phyloP scores from a whole-genome alignment of 768 basidiomycete genomes.

The Cystofilobasidium capitatum region DNA sequence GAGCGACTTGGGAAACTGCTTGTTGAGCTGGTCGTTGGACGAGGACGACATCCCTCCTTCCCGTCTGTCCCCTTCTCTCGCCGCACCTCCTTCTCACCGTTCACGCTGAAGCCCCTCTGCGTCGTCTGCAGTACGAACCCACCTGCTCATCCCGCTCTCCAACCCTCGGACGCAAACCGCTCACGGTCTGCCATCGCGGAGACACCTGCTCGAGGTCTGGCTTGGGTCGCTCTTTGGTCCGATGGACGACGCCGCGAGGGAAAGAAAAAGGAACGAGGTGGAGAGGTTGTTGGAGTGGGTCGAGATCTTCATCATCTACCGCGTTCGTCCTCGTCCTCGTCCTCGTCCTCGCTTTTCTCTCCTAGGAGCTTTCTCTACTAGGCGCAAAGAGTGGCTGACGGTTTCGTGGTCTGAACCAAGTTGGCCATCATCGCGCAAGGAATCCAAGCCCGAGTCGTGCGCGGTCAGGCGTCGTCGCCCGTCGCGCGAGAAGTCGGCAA shows the following conservation, averaged over 20 bases:
- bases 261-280: not conserved
- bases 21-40: not conserved
- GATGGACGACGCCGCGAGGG: not conserved
- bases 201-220: not conserved
- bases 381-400: no score
- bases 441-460: constrained; percentile 2
- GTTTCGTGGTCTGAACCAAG: not conserved
- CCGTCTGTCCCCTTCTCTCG: not conserved
- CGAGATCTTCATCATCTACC: not conserved
- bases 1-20: not conserved
- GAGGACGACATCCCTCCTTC: not conserved
- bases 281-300: not conserved
- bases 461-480: not conserved
- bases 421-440: constrained; percentile 2
- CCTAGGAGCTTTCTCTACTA: no score
- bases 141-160: constrained; percentile 1
- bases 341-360: not conserved
- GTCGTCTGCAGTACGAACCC: not conserved
- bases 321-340: not conserved
- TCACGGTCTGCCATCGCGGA: not conserved
- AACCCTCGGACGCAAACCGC: not conserved
- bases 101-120: not conserved
- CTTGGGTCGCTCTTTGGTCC: not conserved
- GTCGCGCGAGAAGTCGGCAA: not conserved
- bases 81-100: not conserved